A percentile compares a stretch with the other conserved stretches of the same genome.
Evolutionary conservation across 768 basidiomycete species (phyloP).

Genomic region (Cytidiella melzeri): DNA sequence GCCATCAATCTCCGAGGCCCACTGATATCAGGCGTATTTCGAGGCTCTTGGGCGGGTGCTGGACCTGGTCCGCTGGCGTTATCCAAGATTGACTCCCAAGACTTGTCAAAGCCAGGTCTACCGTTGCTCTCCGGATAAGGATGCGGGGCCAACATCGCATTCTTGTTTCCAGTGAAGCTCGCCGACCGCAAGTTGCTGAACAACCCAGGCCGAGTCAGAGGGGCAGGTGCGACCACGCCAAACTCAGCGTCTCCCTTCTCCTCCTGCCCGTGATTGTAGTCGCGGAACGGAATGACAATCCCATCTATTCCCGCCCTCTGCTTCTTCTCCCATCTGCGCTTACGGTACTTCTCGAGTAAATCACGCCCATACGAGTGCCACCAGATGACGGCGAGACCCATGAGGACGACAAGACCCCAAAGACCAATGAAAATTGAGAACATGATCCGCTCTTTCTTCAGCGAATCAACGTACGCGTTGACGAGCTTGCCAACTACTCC

Average conservation of each 20-base stretch:
- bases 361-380: constrained; percentile 63
- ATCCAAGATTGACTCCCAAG: constrained; percentile 14
- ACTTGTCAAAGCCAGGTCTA: constrained; percentile 9
- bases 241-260: constrained; percentile 6
- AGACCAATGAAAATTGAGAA: constrained; percentile 78
- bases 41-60: background rate
- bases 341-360: constrained; percentile 40
- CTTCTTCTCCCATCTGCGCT: constrained; percentile 44
- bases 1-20: constrained; percentile 37
- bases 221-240: background rate
- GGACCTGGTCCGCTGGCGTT: background rate
- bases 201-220: background rate
- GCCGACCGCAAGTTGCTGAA: constrained; percentile 3
- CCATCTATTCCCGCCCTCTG: constrained; percentile 45
- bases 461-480: constrained; percentile 58
- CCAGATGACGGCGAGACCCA: constrained; percentile 63
- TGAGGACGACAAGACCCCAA: constrained; percentile 79
- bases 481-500: constrained; percentile 73
- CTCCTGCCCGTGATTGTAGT: background rate
- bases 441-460: constrained; percentile 80
- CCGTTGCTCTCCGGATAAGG: constrained; percentile 3
- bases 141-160: background rate
- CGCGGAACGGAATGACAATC: constrained; percentile 26
- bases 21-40: constrained; percentile 17
- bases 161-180: background rate